Percentiles rank a stretch among this genome's conserved stretches.
Evolutionary conservation across 805 yeast species (phyloP).

Genomic region (Kodamaea neixiangensis): DNA sequence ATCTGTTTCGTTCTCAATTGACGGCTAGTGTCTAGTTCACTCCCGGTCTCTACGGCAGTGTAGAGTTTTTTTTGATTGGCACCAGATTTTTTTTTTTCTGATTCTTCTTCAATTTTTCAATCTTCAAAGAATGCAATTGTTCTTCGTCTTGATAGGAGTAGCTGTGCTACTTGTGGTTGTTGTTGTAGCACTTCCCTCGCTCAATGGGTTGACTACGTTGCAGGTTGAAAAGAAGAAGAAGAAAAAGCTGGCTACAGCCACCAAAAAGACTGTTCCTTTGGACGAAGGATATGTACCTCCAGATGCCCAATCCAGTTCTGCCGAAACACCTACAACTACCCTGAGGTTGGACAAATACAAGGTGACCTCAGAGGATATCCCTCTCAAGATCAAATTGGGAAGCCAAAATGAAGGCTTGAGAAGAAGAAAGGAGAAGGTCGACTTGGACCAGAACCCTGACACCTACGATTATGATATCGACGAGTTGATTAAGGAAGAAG

Average conservation of each 20-base stretch:
- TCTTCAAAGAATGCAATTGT: slow-evolving; percentile 23
- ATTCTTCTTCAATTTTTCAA: neutral
- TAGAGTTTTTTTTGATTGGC: neutral
- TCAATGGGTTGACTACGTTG: slow-evolving; percentile 51
- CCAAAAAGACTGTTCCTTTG: slow-evolving; percentile 9
- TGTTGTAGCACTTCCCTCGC: slow-evolving; percentile 47
- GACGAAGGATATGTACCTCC: slow-evolving; percentile 42
- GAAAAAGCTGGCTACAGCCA: slow-evolving; percentile 7
- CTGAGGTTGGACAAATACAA: slow-evolving; percentile 28
- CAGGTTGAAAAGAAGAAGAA: slow-evolving; percentile 27
- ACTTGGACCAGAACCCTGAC: slow-evolving; percentile 40
- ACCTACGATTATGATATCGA: slow-evolving; percentile 47
- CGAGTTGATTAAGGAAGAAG: slow-evolving; percentile 42
- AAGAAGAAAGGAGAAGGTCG: slow-evolving; percentile 35
- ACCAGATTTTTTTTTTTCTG: neutral
- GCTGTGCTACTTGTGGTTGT: slow-evolving; percentile 44
- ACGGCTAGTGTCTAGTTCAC: too few relatives aligned
- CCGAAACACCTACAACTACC: slow-evolving; percentile 20
- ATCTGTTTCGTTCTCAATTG: too few relatives aligned
- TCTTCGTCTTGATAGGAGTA: slow-evolving; percentile 39
- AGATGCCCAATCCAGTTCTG: slow-evolving; percentile 22
- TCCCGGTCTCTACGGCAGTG: too few relatives aligned
- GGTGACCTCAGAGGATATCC: slow-evolving; percentile 39
- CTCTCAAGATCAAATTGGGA: slow-evolving; percentile 23
- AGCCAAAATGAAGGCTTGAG: slow-evolving; percentile 19